phyloP scores from a whole-genome alignment of 345 rosid genomes.

The Lagerstroemia speciosa region DNA sequence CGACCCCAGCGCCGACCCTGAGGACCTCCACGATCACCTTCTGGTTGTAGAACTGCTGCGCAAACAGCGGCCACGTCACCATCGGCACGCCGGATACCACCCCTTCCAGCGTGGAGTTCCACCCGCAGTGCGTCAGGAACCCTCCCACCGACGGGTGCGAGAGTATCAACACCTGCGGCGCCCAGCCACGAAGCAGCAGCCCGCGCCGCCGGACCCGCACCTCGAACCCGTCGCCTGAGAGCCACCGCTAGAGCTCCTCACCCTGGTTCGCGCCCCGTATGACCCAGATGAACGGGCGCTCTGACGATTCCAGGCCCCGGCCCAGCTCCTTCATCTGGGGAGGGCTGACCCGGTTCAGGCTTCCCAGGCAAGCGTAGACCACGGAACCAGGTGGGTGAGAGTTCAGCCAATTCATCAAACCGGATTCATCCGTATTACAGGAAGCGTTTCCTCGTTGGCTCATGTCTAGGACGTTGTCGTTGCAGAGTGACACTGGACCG shows the following conservation, averaged over 20 bases:
- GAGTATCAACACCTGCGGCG: slow-evolving; percentile 26
- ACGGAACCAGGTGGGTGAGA: no score
- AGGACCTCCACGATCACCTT: slow-evolving; percentile 17
- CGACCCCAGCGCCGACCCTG: no score
- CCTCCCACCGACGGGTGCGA: slow-evolving; percentile 36
- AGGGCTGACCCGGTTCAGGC: slow-evolving; percentile 26
- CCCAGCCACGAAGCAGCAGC: slow-evolving; percentile 24
- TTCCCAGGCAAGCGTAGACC: slow-evolving; percentile 46
- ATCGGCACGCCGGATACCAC: slow-evolving; percentile 18
- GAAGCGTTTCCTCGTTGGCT: slow-evolving; percentile 25
- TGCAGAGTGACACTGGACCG: slow-evolving; percentile 35
- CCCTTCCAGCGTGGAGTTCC: no score
- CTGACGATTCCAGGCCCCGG: slow-evolving; percentile 21
- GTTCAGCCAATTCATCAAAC: no score
- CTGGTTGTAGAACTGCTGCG: slow-evolving; percentile 27
- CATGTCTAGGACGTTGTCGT: slow-evolving; percentile 20
- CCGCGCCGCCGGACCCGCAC: slow-evolving; percentile 21
- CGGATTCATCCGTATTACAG: no score
- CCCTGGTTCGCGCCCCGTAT: no score
- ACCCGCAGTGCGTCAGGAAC: no score
- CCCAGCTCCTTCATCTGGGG: slow-evolving; percentile 27
- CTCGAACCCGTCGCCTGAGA: slow-evolving; percentile 10
- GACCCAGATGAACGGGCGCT: no score
- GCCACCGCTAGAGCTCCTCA: slow-evolving; percentile 13
- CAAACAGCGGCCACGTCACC: slow-evolving; percentile 27